Percentiles rank a stretch among this genome's conserved stretches.
These are phyloP conservation scores for Psilocybe mexicana DNA, from an alignment of 1,284 basidiomycete species.

Conservation along the genomic window DNA sequence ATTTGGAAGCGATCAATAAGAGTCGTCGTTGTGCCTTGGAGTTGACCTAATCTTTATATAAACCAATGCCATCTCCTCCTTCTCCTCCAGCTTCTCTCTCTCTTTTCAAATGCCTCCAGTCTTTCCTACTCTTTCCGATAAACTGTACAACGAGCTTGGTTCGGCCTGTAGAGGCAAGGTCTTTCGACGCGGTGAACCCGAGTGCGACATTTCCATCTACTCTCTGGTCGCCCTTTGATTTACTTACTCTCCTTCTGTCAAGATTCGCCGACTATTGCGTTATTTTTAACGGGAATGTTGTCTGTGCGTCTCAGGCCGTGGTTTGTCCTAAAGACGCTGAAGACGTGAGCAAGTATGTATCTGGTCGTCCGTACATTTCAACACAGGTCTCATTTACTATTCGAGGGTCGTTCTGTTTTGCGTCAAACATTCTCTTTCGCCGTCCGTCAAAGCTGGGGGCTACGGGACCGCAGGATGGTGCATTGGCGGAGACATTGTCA, in stretches of 20 bases:
- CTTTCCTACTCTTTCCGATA: constrained; percentile 26
- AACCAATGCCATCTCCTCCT: constrained; percentile 2
- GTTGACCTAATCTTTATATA: constrained; percentile 7
- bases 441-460: constrained; percentile 86
- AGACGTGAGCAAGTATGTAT: constrained; percentile 70
- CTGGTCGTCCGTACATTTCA: constrained; percentile 5
- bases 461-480: constrained; percentile 90
- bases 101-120: constrained; percentile 9
- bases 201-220: constrained; percentile 32
- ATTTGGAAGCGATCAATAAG: constrained; percentile 3
- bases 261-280: constrained; percentile 65
- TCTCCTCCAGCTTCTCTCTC: neutral
- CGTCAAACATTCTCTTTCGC: constrained; percentile 61
- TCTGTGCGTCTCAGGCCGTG: constrained; percentile 56
- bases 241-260: constrained; percentile 3
- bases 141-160: constrained; percentile 43
- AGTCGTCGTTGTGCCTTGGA: constrained; percentile 10
- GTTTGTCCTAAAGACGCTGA: constrained; percentile 70
- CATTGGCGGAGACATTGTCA: constrained; percentile 79
- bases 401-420: constrained; percentile 72
- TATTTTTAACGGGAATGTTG: constrained; percentile 81
- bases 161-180: constrained; percentile 47
- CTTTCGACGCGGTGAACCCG: constrained; percentile 42
- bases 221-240: neutral
- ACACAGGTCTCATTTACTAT: constrained; percentile 11